A percentile compares a stretch with the other conserved stretches of the same genome.
phyloP scores from a whole-genome alignment of 352 stramenopile species.

The Globisporangium ultimum region DNA sequence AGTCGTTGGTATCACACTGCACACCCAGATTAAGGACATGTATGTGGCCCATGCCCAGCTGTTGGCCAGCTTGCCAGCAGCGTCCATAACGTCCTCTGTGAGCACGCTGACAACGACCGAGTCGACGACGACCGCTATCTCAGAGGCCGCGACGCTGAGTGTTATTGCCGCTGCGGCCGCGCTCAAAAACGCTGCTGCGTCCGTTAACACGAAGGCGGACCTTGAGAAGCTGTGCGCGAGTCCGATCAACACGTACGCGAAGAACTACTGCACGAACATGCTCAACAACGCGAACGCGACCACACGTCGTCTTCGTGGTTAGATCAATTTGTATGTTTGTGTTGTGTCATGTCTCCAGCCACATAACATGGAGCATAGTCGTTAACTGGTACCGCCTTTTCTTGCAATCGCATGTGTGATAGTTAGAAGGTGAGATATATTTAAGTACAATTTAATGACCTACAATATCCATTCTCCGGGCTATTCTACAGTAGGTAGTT shows the following conservation, averaged over 20 bases:
- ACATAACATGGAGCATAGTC: no score
- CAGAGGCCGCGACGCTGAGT: background rate
- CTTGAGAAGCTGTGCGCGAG: constrained; percentile 5
- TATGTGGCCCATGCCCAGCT: constrained; percentile 30
- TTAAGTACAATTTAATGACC: no score
- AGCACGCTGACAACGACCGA: background rate
- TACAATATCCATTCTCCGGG: no score
- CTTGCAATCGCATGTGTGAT: no score
- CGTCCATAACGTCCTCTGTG: constrained; percentile 5
- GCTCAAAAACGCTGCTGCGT: background rate
- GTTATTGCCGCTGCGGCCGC: background rate
- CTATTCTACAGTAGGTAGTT: no score
- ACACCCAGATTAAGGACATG: constrained; percentile 36
- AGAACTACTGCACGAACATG: constrained; percentile 26
- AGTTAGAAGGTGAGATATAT: no score
- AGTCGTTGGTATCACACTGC: constrained; percentile 37
- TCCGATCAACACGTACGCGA: constrained; percentile 27
- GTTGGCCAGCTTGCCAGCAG: constrained; percentile 20
- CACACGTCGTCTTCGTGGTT: background rate
- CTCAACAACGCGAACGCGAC: background rate
- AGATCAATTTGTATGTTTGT: no score
- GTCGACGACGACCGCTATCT: background rate
- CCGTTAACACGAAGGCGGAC: background rate
- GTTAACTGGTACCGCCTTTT: no score
- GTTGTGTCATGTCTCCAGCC: no score